These are phyloP conservation scores for Rhizomucor pusillus DNA, from an alignment of 371 early-diverging fungal species.

Conservation along the genomic window DNA sequence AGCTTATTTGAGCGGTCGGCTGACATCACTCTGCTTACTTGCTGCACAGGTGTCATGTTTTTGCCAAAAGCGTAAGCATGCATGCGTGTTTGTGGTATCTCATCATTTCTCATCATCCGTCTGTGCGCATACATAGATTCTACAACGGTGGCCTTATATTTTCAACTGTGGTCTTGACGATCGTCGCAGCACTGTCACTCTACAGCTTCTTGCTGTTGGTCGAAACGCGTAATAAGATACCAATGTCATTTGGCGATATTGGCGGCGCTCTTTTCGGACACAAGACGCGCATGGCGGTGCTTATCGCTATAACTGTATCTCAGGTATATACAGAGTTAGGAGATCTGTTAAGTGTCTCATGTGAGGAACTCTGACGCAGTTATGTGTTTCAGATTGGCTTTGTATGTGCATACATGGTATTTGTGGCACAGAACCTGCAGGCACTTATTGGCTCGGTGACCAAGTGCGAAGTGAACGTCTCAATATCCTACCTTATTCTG, in stretches of 20 bases:
- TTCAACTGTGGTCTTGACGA: conserved; percentile 47
- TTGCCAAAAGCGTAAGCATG: conserved; percentile 58
- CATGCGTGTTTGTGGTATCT: conserved; percentile 1
- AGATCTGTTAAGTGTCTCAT: too few relatives aligned
- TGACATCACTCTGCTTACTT: not conserved
- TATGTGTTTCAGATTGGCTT: conserved; percentile 67
- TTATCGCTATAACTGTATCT: conserved; percentile 72
- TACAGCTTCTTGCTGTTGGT: conserved; percentile 62
- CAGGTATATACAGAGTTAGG: conserved; percentile 50
- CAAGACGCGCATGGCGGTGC: conserved; percentile 63
- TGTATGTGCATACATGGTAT: conserved; percentile 86
- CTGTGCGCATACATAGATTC: conserved; percentile 36
- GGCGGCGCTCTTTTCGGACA: conserved; percentile 78
- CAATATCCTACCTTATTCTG: conserved; percentile 55
- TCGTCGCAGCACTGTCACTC: conserved; percentile 55
- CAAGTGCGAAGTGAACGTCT: conserved; percentile 29
- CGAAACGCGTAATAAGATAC: conserved; percentile 55
- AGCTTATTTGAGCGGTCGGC: not conserved
- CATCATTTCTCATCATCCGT: not conserved
- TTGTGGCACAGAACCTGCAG: conserved; percentile 80
- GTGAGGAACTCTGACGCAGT: not conserved
- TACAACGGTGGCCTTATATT: conserved; percentile 66
- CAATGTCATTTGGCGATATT: conserved; percentile 65
- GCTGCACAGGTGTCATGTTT: conserved; percentile 73
- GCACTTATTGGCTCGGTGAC: conserved; percentile 64